phyloP scores from a whole-genome alignment of 257 asterid species.

The Coffea canephora region DNA sequence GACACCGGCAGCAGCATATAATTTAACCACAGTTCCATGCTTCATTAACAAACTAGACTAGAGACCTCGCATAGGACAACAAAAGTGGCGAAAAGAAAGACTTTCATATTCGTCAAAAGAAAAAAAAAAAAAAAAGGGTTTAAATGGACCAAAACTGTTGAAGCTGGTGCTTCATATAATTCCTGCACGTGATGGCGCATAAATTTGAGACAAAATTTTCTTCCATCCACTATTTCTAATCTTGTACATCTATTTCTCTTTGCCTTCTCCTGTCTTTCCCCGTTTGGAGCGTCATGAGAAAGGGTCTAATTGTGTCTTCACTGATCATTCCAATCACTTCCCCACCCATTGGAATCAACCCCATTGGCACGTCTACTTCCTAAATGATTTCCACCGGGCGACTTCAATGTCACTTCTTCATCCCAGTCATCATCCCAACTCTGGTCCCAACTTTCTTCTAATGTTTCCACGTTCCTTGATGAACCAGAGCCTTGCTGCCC shows the following conservation, averaged over 20 bases:
- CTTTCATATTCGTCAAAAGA: neutral
- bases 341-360: constrained; percentile 21
- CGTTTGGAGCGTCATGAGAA: neutral
- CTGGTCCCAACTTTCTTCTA: constrained; percentile 47
- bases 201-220: neutral
- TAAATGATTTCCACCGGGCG: constrained; percentile 13
- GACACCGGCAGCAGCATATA: neutral
- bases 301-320: constrained; percentile 1
- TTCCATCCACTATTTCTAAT: neutral
- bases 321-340: constrained; percentile 18
- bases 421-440: constrained; percentile 73
- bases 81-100: neutral
- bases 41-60: neutral
- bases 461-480: constrained; percentile 26
- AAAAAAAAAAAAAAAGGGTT: neutral
- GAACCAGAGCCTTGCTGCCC: constrained; percentile 31
- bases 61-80: neutral
- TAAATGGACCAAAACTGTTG: constrained; percentile 17
- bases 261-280: neutral
- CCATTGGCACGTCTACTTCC: constrained; percentile 20
- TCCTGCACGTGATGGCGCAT: neutral
- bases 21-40: neutral
- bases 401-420: constrained; percentile 37
- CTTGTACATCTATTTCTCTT: neutral
- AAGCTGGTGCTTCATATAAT: neutral